Evolutionary conservation across 2,329 filamentous ascomycete species (phyloP), one percentile per base, ranked within the genome.

Genomic region (Chaetomiaceae sp.): DNA sequence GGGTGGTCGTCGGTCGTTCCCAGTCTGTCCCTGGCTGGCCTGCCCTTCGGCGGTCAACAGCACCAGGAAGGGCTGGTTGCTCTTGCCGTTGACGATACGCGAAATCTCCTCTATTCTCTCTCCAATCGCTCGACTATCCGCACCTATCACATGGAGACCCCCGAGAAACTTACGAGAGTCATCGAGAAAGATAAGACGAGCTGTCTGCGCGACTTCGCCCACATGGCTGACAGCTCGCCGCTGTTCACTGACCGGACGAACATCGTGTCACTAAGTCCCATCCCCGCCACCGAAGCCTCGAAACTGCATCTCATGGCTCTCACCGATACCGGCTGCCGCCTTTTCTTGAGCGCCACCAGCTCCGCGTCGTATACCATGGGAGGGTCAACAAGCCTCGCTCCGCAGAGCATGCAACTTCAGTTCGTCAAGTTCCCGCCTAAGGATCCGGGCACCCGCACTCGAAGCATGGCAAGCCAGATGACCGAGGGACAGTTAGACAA

Each of bases 321-420:
- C 13, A 97, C 92, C 0, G 86, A 86, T 54, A 95, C 90, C 0
- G 94, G 95, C 18, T 95, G 91, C 66, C 84, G 94, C 20, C 81
- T 99, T 4, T 97, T 94, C 67, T 78, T 99, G 49, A 97, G 90
- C 65, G 90, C 92, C 5, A 96, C 90, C 0, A 87, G 86, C 58
- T 86, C 89, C 16, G 81, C 83, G 1, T 87, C 77, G 0, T 85
- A 86, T 72, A 80, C 77, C 67, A 76, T 82, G 27, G 79, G 80
- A 20, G 76, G 80, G 18, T 78, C 81, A 7, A 85, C 52, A 9
- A 58, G 78, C 54, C 69, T 77, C 53, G 84, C 88, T 0, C 91
- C 94, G 0, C 91, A 89, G 62, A 96, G 90, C 70, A 96, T 99
- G 90, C 91, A 96, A 69, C 84, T 96, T n/a, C 87, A 95, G 62